Evolutionary conservation across 768 basidiomycete genomes (phyloP), one percentile per base, ranked within the genome.

Genomic region (Pleurotus eryngii): DNA sequence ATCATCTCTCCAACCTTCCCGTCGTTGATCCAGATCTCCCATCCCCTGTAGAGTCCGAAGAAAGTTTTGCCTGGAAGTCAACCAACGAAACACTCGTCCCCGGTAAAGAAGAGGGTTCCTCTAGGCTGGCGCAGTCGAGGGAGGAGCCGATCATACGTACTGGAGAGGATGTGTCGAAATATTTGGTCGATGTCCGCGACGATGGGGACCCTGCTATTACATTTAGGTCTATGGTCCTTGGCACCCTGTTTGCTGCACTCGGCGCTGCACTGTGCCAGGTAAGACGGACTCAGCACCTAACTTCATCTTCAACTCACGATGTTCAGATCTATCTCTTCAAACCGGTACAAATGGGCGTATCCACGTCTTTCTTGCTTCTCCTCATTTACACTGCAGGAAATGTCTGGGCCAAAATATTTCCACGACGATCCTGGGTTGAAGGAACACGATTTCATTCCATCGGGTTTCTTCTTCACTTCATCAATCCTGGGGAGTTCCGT

Each of bases 271-370:
- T 81, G 30, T 68, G 51, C 39, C 51, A 54, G 20, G 51, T 42
- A n/a, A 54, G 35, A 30, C 8, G 5, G 51, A 45, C 47, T 27
- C 46, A 43, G 18, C 17, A 2, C 30, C 22, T 17, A 20, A 17
- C n/a, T 51, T 40, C 20, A 7, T 11, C 15, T 38, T 53, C 9
- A 3, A 22, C 30, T 35, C 14, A 26, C 7, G 30, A 26, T 49
- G 53, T 46, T 17, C 48, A 84, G 82, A 82, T 85, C 37, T 84
- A 83, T 63, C 54, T 75, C 5, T 84, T 84, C 68, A 86, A 87
- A 64, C 85, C 85, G 0, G 67, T 82, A 2, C 73, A 79, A 57
- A 73, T 77, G 60, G 49, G 66, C 0, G 80, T 85, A 15, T 82
- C 81, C 3, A 75, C 80, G 0, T 80, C 84, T 9, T 87, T 86